A percentile compares a stretch with the other conserved stretches of the same genome.
phyloP scores from a whole-genome alignment of 1,284 basidiomycete species.

The Xerocomus cyaneibrunnescens region DNA sequence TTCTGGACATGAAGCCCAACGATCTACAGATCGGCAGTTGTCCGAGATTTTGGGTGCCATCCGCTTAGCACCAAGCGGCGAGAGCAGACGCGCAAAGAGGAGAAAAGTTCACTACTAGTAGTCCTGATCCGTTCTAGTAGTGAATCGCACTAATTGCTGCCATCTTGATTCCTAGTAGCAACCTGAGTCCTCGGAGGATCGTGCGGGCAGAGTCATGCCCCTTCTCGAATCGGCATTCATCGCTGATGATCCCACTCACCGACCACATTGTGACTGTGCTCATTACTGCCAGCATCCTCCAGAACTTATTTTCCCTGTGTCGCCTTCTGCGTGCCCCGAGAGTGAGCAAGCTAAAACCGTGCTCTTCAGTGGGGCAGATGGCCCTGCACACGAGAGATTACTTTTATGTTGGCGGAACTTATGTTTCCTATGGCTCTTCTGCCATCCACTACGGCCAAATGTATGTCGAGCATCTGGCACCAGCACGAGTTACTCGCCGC shows the following conservation, averaged over 20 bases:
- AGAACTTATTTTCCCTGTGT: conserved; percentile 24
- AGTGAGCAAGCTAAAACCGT: neutral
- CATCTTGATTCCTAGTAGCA: too few relatives aligned
- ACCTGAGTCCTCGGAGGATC: too few relatives aligned
- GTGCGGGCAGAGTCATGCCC: too few relatives aligned
- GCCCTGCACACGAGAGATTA: conserved; percentile 43
- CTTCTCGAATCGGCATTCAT: too few relatives aligned
- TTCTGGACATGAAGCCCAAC: conserved; percentile 9
- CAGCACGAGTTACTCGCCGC: conserved; percentile 38
- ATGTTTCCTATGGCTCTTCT: conserved; percentile 33
- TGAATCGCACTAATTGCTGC: neutral
- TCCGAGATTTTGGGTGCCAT: conserved; percentile 35
- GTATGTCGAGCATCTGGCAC: conserved; percentile 49
- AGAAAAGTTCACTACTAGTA: conserved; percentile 12
- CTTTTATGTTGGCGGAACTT: conserved; percentile 46
- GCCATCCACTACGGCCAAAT: conserved; percentile 42
- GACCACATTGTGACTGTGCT: conserved; percentile 11
- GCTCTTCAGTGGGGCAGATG: conserved; percentile 4
- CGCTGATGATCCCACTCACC: conserved; percentile 2
- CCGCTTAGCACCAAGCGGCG: conserved; percentile 24
- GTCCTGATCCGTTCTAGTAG: neutral
- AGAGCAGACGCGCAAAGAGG: conserved; percentile 22
- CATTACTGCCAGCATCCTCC: conserved; percentile 16
- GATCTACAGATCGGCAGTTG: conserved; percentile 30
- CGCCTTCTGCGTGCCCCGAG: conserved; percentile 1